phyloP scores from a whole-genome alignment of 2,329 filamentous ascomycete species.

The Xylariaceae sp. region DNA sequence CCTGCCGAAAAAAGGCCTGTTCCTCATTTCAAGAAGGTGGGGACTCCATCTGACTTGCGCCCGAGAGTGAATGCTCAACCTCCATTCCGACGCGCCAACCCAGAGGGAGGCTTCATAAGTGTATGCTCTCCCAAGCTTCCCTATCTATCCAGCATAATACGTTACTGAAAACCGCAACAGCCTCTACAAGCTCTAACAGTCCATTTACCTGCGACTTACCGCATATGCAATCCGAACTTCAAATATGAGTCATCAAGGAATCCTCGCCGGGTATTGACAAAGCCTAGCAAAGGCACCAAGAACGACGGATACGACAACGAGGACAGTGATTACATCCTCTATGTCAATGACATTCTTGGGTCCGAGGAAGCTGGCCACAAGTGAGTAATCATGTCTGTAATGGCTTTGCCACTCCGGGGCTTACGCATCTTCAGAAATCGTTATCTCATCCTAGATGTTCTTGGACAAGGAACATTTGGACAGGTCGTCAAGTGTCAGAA shows the following conservation, averaged over 20 bases:
- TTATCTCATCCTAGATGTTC: conserved; percentile 93
- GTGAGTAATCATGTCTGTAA: conserved; percentile 46
- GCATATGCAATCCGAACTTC: conserved; percentile 96
- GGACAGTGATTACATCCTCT: conserved; percentile 98
- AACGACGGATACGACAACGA: conserved; percentile 99
- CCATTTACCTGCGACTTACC: conserved; percentile 90
- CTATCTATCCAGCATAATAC: conserved; percentile 7
- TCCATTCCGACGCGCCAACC: conserved; percentile 87
- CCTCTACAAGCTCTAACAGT: conserved; percentile 93
- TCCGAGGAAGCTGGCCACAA: conserved; percentile 98
- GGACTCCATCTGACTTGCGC: conserved; percentile 69
- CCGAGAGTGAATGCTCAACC: conserved; percentile 86
- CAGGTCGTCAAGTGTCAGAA: conserved; percentile 99
- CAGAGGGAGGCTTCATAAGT: conserved; percentile 96
- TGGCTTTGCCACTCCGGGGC: conserved; percentile 1
- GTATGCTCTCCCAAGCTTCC: conserved; percentile 49
- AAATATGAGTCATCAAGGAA: conserved; percentile 99
- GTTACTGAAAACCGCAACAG: conserved; percentile 43
- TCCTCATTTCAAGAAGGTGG: conserved; percentile 82
- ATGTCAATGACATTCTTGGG: conserved; percentile 96
- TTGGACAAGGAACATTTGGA: conserved; percentile 96
- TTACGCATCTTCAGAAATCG: conserved; percentile 63
- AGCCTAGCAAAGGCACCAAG: conserved; percentile 97
- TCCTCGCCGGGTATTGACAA: conserved; percentile 90
- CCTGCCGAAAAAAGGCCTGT: conserved; percentile 63